Evolutionary conservation across 2,329 filamentous ascomycete genomes (phyloP).

Genomic region (Hypoxylon sp.): DNA sequence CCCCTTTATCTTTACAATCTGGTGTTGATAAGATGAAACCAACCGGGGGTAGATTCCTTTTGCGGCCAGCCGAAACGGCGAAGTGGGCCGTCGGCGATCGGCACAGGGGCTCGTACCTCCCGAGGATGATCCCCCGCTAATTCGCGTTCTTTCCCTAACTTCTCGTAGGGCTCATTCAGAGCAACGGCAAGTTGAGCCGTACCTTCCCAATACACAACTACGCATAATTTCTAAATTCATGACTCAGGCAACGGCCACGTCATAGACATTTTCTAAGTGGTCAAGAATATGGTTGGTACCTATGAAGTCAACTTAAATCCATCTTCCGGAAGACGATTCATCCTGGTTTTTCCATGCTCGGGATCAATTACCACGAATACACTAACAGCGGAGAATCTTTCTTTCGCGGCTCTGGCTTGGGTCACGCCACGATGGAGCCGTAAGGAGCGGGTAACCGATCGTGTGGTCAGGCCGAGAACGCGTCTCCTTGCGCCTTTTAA

Average conservation of each 20-base stretch:
- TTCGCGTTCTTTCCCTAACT: conserved; percentile 10
- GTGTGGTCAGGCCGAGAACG: conserved; percentile 31
- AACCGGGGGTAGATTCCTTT: conserved; percentile 39
- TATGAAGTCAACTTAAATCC: background rate
- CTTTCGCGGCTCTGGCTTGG: conserved; percentile 35
- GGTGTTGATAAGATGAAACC: conserved; percentile 14
- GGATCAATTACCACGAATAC: conserved; percentile 27
- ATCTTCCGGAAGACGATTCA: background rate
- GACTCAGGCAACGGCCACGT: conserved; percentile 20
- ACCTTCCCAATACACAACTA: conserved; percentile 10
- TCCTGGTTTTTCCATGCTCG: conserved; percentile 15
- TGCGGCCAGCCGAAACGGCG: conserved; percentile 40
- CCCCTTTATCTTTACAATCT: conserved; percentile 15
- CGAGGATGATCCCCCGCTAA: conserved; percentile 42
- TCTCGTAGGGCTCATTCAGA: conserved; percentile 1
- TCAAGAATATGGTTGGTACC: background rate
- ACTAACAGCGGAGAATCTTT: conserved; percentile 15
- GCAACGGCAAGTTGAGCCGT: conserved; percentile 29
- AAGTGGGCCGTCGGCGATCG: conserved; percentile 36
- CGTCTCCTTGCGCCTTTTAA: conserved; percentile 30
- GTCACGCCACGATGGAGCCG: conserved; percentile 26
- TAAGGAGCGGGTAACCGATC: conserved; percentile 31
- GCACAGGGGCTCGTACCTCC: conserved; percentile 37
- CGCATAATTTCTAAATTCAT: conserved; percentile 24
- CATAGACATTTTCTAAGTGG: conserved; percentile 3